phyloP scores from a whole-genome alignment of 2,329 filamentous ascomycete genomes.

The Phyllosticta capitalensis region DNA sequence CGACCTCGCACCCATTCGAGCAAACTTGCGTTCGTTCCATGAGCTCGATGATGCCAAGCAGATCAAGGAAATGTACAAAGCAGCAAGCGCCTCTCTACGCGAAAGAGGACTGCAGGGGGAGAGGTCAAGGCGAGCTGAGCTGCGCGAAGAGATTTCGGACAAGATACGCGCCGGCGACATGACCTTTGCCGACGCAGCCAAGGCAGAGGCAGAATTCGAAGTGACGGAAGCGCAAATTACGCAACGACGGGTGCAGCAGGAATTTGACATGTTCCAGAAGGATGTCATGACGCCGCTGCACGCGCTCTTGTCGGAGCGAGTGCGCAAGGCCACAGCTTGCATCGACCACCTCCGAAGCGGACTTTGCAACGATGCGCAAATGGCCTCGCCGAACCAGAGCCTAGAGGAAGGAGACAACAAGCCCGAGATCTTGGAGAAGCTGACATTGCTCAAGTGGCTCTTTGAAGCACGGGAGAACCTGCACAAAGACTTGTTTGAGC shows the following conservation, averaged over 20 bases:
- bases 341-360: constrained; percentile 66
- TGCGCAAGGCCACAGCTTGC: constrained; percentile 63
- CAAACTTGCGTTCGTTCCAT: constrained; percentile 61
- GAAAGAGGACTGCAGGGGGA: constrained; percentile 42
- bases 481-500: constrained; percentile 74
- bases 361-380: constrained; percentile 62
- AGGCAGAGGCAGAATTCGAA: constrained; percentile 67
- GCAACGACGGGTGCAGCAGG: constrained; percentile 64
- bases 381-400: constrained; percentile 65
- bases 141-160: constrained; percentile 66
- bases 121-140: constrained; percentile 54
- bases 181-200: constrained; percentile 71
- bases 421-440: constrained; percentile 85
- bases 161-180: constrained; percentile 72
- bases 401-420: constrained; percentile 94
- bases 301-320: constrained; percentile 65
- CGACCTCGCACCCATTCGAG: constrained; percentile 69
- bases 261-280: constrained; percentile 78
- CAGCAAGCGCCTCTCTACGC: constrained; percentile 45
- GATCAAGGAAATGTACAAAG: constrained; percentile 49
- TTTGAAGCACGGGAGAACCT: constrained; percentile 88
- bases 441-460: constrained; percentile 92
- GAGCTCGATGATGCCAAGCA: constrained; percentile 63
- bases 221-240: constrained; percentile 59
- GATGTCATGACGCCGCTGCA: constrained; percentile 78